phyloP scores from a whole-genome alignment of 345 rosid genomes.

The Populus simonii region DNA sequence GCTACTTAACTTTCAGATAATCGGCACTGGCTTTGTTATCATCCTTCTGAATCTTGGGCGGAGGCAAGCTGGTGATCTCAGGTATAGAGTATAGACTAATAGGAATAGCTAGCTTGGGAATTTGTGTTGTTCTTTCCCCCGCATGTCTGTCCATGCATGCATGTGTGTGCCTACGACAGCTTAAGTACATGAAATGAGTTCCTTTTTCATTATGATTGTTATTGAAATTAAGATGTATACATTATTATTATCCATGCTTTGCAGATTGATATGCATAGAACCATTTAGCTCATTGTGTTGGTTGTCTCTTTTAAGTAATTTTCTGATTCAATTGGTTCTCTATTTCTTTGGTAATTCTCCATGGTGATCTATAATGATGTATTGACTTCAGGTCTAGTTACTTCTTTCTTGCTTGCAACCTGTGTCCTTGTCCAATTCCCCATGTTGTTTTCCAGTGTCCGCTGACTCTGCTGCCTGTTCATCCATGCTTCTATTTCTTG shows the following conservation, averaged over 20 bases:
- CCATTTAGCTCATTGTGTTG: background rate
- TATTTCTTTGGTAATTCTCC: background rate
- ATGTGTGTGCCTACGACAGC: too few relatives aligned
- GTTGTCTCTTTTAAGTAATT: too few relatives aligned
- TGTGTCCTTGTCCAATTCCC: too few relatives aligned
- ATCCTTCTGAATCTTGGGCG: slow-evolving; percentile 80
- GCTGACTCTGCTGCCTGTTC: too few relatives aligned
- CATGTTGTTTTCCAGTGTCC: too few relatives aligned
- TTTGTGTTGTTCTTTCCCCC: background rate
- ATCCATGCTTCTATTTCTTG: too few relatives aligned
- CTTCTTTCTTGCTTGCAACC: too few relatives aligned
- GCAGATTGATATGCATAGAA: too few relatives aligned
- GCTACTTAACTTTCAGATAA: slow-evolving; percentile 49
- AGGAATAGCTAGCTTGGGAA: background rate
- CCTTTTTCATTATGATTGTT: too few relatives aligned
- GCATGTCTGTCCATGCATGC: background rate
- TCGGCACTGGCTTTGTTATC: slow-evolving; percentile 70
- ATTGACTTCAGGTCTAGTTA: background rate
- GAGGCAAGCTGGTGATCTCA: slow-evolving; percentile 78
- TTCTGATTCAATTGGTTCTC: background rate
- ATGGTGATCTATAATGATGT: background rate
- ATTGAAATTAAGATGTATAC: too few relatives aligned
- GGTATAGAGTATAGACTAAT: slow-evolving; percentile 36
- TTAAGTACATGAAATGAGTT: too few relatives aligned
- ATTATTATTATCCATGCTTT: too few relatives aligned